Evolutionary conservation across 345 rosid species (phyloP), one percentile per base, ranked within the genome.

Genomic region (Kandelia obovata): DNA sequence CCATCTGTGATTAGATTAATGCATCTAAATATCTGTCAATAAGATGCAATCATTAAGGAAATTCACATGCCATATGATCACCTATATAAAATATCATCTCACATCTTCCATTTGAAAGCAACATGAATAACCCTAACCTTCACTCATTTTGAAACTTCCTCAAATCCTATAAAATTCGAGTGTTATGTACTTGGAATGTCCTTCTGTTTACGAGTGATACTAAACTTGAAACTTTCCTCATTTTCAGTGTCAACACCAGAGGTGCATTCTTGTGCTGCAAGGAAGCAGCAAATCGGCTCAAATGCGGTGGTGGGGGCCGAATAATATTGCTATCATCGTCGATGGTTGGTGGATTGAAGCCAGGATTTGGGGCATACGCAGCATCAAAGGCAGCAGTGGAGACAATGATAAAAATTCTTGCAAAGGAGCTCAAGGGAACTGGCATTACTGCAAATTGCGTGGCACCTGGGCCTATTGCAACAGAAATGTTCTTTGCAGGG

Each of bases 351-450:
- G 67, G 58, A 49, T 34, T 76, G 55, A 66, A 7, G 68, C 76
- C 79, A 5, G 70, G 72, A 1, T 56, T 46, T 11, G 82, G 78
- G 23, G 79, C 61, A 7, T 76, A 82, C 61, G 58, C 78, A 17
- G 82, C 85, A 21, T 55, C 85, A 2, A 82, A 82, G 65, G 78
- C 80, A 20, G 85, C 83, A 8, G 79, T 71, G 6, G 85, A 82
- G 77, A 66, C 73, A 10, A 73, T 76, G 73, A 35, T 66, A n/a
- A 79, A 67, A 71, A 68, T 82, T 31, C 70, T 79, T 0, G 83
- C 75, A 0, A 79, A 82, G 75, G 83, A 82, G 32, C 77, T 82
- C 27, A 79, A 82, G 37, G 85, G 85, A n/a, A 71, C 79, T 30
- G 71, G 74, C 34, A 79, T 79, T 20, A 82, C 85, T 7, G 79